Evolutionary conservation across 768 basidiomycete species (phyloP).

Genomic region (Termitomyces eurrhizus): DNA sequence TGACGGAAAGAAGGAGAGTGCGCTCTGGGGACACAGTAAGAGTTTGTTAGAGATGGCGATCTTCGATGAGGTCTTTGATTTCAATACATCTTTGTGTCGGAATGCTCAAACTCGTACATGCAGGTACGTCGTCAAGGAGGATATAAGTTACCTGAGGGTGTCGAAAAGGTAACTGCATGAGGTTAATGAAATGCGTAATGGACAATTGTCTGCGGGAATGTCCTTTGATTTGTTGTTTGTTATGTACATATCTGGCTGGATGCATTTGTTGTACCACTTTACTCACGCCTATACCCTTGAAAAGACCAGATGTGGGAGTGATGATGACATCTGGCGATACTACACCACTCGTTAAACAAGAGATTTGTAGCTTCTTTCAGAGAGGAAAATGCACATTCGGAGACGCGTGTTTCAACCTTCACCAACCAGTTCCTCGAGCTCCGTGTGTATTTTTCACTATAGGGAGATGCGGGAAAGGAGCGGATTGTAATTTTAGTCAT

Average conservation of each 20-base stretch:
- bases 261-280: neutral
- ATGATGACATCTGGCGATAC: conserved; percentile 3
- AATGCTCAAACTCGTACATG: neutral
- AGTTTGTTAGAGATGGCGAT: conserved; percentile 78
- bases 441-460: conserved; percentile 16
- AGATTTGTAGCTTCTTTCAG: conserved; percentile 13
- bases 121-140: conserved; percentile 67
- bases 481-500: conserved; percentile 16
- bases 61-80: conserved; percentile 69
- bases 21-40: conserved; percentile 74
- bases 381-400: conserved; percentile 10
- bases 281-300: neutral
- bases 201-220: neutral
- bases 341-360: neutral
- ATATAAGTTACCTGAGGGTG: conserved; percentile 58
- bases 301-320: neutral
- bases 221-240: neutral
- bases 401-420: conserved; percentile 10
- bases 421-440: conserved; percentile 5
- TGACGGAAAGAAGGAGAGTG: conserved; percentile 71
- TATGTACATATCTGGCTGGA: neutral
- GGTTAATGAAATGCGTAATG: neutral
- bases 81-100: neutral
- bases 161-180: conserved; percentile 44
- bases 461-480: conserved; percentile 14